phyloP scores from a whole-genome alignment of 169 alveolate genomes.

The Plasmodium coatneyi region DNA sequence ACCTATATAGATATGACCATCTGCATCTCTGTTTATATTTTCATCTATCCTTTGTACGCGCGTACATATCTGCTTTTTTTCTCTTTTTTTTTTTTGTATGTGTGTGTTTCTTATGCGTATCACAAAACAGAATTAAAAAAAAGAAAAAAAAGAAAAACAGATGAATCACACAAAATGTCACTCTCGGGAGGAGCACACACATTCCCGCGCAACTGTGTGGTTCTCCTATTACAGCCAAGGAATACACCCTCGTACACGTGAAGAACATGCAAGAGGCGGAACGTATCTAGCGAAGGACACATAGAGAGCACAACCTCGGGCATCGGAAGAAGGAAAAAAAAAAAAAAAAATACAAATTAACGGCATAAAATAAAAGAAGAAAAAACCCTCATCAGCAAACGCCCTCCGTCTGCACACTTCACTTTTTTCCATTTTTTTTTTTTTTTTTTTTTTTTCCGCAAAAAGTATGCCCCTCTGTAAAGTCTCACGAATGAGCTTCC shows the following conservation, averaged over 20 bases:
- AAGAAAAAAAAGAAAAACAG: background rate
- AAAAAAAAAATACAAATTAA: too few relatives aligned
- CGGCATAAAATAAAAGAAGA: too few relatives aligned
- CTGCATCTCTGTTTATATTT: too few relatives aligned
- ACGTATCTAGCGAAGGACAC: background rate
- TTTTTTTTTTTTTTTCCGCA: too few relatives aligned
- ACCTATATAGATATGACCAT: background rate
- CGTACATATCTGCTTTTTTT: too few relatives aligned
- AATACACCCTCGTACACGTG: background rate
- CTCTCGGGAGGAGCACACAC: background rate
- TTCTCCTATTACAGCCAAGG: background rate
- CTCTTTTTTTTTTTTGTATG: conserved; percentile 26
- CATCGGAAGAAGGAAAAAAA: background rate
- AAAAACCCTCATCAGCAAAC: too few relatives aligned
- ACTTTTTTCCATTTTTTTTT: too few relatives aligned
- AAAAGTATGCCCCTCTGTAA: too few relatives aligned
- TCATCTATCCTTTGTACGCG: background rate
- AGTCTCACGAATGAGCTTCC: too few relatives aligned
- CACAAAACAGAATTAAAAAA: conserved; percentile 34
- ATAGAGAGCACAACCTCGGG: background rate
- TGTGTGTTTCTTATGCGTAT: conserved; percentile 19
- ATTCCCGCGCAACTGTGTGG: background rate
- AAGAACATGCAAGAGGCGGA: background rate
- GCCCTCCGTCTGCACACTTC: too few relatives aligned
- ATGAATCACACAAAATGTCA: too few relatives aligned